These are phyloP conservation scores for Avicennia marina DNA, from an alignment of 257 asterid genomes.

Conservation along the genomic window DNA sequence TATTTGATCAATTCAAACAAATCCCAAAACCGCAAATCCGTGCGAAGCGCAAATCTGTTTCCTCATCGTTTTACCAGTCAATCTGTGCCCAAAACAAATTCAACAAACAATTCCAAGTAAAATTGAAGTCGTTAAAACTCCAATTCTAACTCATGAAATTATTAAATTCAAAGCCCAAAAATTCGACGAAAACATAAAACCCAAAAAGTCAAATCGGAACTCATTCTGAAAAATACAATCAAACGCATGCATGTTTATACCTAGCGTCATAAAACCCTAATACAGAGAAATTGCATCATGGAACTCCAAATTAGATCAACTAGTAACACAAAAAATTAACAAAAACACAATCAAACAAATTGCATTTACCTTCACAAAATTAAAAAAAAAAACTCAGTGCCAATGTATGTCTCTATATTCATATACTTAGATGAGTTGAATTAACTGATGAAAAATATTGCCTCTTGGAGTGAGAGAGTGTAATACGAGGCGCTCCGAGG, in stretches of 20 bases:
- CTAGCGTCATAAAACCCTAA: conserved; percentile 25
- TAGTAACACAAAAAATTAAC: background rate
- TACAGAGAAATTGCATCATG: background rate
- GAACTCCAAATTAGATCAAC: conserved; percentile 20
- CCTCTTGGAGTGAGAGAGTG: too few species aligned
- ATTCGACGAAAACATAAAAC: conserved; percentile 1
- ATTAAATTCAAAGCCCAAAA: conserved; percentile 13
- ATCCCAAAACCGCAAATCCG: conserved; percentile 15
- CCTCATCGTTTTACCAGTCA: background rate
- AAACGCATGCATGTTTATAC: conserved; percentile 24
- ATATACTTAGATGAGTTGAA: too few species aligned
- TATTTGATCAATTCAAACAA: conserved; percentile 10
- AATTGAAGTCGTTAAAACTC: conserved; percentile 17
- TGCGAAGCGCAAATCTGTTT: conserved; percentile 10
- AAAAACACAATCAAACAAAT: conserved; percentile 6
- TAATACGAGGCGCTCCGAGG: too few species aligned
- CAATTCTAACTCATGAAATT: conserved; percentile 20
- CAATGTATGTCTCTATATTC: too few species aligned
- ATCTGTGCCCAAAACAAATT: background rate
- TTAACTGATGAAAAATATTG: too few species aligned
- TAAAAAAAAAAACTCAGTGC: too few species aligned
- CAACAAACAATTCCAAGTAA: too few species aligned
- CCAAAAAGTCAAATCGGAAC: conserved; percentile 3
- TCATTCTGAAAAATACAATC: conserved; percentile 4
- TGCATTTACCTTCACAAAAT: conserved; percentile 21